Conservation (phyloP, 169 alveolate genomes). For the Fabrea salina region DNA sequence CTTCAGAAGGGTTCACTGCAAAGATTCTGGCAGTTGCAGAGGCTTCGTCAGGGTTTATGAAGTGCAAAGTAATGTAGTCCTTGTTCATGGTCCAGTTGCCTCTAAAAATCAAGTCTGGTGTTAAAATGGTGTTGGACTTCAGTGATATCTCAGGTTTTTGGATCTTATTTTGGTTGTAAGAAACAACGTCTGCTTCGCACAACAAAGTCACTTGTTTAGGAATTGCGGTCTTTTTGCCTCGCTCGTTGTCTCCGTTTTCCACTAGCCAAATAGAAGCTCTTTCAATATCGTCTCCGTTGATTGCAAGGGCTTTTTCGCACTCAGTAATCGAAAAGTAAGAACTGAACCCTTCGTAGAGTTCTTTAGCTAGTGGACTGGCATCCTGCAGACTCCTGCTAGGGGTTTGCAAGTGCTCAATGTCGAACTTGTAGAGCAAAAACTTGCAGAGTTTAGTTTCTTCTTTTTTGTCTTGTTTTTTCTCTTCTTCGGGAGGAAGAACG, state of each 20-base stretch:
- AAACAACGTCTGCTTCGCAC: constrained; percentile 56
- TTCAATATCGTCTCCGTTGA: constrained; percentile 50
- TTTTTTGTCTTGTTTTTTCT: constrained; percentile 8
- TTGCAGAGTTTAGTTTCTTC: constrained; percentile 50
- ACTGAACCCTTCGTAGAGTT: constrained; percentile 55
- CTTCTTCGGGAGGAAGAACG: background rate
- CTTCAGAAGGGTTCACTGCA: constrained; percentile 40
- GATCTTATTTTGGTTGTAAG: constrained; percentile 43
- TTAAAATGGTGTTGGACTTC: constrained; percentile 53
- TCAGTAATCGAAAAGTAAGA: constrained; percentile 53
- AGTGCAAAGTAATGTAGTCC: constrained; percentile 52
- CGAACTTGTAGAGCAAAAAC: constrained; percentile 61
- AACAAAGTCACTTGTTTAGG: constrained; percentile 35
- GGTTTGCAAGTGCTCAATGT: constrained; percentile 33
- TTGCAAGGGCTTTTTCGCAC: constrained; percentile 55
- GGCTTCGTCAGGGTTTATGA: constrained; percentile 17
- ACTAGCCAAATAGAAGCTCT: constrained; percentile 67
- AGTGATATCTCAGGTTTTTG: constrained; percentile 59
- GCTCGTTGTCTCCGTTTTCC: constrained; percentile 63
- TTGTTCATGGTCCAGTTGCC: constrained; percentile 65
- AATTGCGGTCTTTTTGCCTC: constrained; percentile 52
- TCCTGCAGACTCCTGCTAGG: constrained; percentile 29
- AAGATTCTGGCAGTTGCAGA: constrained; percentile 37
- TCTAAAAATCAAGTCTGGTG: constrained; percentile 42
- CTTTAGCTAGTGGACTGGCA: constrained; percentile 35